Conservation (phyloP, 768 basidiomycete species). For the Xerocomus potaroensis region DNA sequence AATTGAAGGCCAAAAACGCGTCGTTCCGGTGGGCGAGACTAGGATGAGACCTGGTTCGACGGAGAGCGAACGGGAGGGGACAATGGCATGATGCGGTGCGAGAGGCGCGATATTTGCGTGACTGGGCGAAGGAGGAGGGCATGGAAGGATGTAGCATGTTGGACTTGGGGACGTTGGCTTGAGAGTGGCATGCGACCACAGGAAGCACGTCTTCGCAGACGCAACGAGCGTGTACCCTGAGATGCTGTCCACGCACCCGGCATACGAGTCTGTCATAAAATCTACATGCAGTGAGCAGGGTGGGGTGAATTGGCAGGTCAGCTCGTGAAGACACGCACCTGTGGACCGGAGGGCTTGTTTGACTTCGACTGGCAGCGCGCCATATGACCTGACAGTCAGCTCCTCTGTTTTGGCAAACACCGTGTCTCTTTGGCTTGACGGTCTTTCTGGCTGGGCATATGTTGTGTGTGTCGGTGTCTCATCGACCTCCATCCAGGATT, state of each 20-base stretch:
- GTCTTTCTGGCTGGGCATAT: constrained; percentile 37
- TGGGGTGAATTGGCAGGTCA: background rate
- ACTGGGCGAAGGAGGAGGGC: constrained; percentile 46
- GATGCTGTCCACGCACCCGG: constrained; percentile 63
- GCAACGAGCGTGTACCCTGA: constrained; percentile 75
- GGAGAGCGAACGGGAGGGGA: constrained; percentile 51
- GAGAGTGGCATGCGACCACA: constrained; percentile 77
- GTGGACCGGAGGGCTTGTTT: constrained; percentile 66
- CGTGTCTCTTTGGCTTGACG: constrained; percentile 28
- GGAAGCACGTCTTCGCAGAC: constrained; percentile 71
- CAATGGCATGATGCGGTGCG: constrained; percentile 47
- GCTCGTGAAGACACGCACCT: constrained; percentile 35
- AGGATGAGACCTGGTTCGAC: constrained; percentile 84
- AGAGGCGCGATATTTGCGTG: constrained; percentile 48
- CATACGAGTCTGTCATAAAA: constrained; percentile 62
- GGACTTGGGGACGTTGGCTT: constrained; percentile 53
- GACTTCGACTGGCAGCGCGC: constrained; percentile 67
- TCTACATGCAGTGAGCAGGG: constrained; percentile 43
- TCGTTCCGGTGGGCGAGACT: constrained; percentile 61
- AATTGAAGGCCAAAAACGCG: constrained; percentile 88
- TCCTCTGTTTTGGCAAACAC: constrained; percentile 74
- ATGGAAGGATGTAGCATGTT: constrained; percentile 80
- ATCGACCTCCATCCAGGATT: constrained; percentile 67
- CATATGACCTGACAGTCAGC: constrained; percentile 61
- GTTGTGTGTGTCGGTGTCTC: constrained; percentile 41